Percentiles rank a stretch among this genome's conserved stretches.
Conservation (phyloP, 805 yeast species). For the Cyberlindnera suaveolens region DNA sequence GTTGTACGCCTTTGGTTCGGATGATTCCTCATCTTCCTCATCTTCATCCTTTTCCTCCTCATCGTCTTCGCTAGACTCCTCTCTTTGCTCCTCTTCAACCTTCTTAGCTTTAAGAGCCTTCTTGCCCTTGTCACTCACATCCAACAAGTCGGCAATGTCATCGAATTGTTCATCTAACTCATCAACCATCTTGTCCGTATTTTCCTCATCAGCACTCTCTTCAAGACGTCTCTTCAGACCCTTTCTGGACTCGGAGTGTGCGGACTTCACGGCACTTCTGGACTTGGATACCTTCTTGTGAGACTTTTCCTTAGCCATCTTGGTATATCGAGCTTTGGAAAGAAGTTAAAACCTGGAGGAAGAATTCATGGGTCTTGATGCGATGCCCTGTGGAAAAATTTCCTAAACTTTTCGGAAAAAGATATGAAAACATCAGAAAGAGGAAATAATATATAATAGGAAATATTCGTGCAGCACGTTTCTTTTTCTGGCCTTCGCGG, state of each 20-base stretch:
- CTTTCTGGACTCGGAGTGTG: constrained; percentile 12
- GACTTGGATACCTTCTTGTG: constrained; percentile 7
- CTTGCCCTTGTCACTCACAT: constrained; percentile 31
- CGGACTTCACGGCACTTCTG: constrained; percentile 6
- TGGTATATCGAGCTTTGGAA: neutral
- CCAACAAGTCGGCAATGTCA: constrained; percentile 50
- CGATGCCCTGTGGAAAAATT: constrained; percentile 2
- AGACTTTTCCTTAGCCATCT: constrained; percentile 16
- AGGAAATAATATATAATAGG: neutral
- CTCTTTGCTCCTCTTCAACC: constrained; percentile 9
- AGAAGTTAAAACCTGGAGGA: neutral
- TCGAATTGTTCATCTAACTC: constrained; percentile 51
- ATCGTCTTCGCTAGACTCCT: constrained; percentile 16
- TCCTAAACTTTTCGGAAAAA: neutral
- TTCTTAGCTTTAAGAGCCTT: constrained; percentile 13
- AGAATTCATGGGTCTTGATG: neutral
- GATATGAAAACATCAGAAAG: neutral
- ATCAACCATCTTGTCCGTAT: constrained; percentile 41
- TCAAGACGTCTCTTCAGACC: constrained; percentile 24
- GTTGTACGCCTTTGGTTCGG: constrained; percentile 6
- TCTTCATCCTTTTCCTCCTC: constrained; percentile 17
- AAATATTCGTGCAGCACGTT: too few relatives aligned
- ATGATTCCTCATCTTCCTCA: constrained; percentile 16
- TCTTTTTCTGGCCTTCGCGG: too few relatives aligned
- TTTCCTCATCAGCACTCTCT: constrained; percentile 27